Conservation (phyloP, 2,329 filamentous ascomycete genomes). For the Teratosphaeria destructans region DNA sequence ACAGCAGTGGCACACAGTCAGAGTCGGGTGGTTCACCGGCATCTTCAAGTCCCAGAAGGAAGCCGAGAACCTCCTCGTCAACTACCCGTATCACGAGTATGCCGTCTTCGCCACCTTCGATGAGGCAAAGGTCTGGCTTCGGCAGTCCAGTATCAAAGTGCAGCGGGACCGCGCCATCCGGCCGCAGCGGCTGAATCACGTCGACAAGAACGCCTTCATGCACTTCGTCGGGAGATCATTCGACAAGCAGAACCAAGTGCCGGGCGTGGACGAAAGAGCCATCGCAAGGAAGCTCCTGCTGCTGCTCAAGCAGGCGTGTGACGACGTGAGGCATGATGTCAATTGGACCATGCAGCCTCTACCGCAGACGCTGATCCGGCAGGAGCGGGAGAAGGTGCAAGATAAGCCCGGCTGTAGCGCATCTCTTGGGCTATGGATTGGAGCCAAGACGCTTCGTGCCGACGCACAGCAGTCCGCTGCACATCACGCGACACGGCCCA, state of each 20-base stretch:
- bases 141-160: neutral
- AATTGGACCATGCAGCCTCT: slow-evolving; percentile 1
- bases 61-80: neutral
- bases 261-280: neutral
- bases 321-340: neutral
- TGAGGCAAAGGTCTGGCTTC: slow-evolving; percentile 1
- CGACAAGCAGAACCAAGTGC: neutral
- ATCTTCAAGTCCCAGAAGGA: slow-evolving; percentile 1
- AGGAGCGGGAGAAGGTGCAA: neutral
- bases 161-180: neutral
- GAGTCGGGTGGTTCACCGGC: slow-evolving; percentile 3
- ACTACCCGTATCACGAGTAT: slow-evolving; percentile 2
- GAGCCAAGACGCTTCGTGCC: neutral
- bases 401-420: neutral
- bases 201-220: slow-evolving; percentile 1
- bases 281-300: slow-evolving; percentile 1
- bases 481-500: neutral
- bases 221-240: neutral
- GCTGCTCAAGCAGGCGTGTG: slow-evolving; percentile 1
- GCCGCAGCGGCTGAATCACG: neutral
- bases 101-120: neutral
- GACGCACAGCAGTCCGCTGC: neutral
- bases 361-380: neutral
- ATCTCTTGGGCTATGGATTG: neutral
- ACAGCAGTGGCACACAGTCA: neutral